phyloP scores from a whole-genome alignment of 371 early-diverging fungal species.

The Mycotypha africana region DNA sequence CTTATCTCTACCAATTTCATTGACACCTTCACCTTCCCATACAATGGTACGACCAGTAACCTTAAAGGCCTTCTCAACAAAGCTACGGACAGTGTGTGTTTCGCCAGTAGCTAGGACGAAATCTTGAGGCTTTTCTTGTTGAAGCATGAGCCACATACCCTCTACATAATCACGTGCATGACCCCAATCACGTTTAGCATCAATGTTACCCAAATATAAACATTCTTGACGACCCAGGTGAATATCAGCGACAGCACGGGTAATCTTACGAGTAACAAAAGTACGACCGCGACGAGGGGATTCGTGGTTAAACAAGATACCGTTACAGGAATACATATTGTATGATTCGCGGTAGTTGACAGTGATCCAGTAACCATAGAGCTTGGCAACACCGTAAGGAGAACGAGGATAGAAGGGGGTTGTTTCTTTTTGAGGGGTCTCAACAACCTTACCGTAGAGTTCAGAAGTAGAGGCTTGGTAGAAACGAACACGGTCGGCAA shows the following conservation, averaged over 20 bases:
- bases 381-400: constrained; percentile 84
- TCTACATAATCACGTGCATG: constrained; percentile 84
- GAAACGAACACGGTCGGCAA: constrained; percentile 67
- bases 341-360: constrained; percentile 85
- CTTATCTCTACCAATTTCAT: constrained; percentile 66
- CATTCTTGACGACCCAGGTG: constrained; percentile 65
- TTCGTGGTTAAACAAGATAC: constrained; percentile 87
- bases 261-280: constrained; percentile 83
- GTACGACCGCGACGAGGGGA: constrained; percentile 80
- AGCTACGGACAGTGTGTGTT: constrained; percentile 78
- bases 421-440: constrained; percentile 78
- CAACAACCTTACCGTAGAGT: constrained; percentile 78
- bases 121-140: constrained; percentile 77
- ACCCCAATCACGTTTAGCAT: constrained; percentile 88
- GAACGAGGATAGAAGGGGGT: constrained; percentile 87
- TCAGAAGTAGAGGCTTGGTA: constrained; percentile 86
- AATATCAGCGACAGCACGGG: constrained; percentile 78
- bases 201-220: constrained; percentile 80
- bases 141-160: constrained; percentile 89
- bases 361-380: constrained; percentile 82
- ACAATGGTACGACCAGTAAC: constrained; percentile 62
- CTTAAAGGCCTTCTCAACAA: constrained; percentile 76
- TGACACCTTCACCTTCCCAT: constrained; percentile 77
- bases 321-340: constrained; percentile 80
- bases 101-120: constrained; percentile 88